These are phyloP conservation scores for Syncephalastrum contaminatum DNA, from an alignment of 371 early-diverging fungal genomes.

Conservation along the genomic window DNA sequence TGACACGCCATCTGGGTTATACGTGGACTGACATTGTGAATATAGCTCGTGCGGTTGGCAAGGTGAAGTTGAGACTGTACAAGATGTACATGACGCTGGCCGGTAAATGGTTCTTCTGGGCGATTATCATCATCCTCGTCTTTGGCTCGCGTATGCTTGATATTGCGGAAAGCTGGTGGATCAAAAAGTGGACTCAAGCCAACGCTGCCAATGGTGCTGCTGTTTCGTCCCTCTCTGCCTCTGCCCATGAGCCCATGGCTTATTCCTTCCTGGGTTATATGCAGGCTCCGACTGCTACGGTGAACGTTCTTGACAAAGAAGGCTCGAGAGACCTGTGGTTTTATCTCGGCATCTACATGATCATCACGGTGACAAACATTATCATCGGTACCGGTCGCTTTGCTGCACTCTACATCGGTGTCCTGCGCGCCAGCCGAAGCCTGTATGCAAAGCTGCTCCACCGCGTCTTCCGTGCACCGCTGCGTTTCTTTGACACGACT, in stretches of 20 bases:
- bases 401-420: conserved; percentile 44
- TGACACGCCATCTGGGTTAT: background rate
- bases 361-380: conserved; percentile 37
- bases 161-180: conserved; percentile 53
- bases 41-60: conserved; percentile 48
- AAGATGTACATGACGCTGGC: conserved; percentile 44
- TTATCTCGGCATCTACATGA: conserved; percentile 42
- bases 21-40: background rate
- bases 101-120: conserved; percentile 56
- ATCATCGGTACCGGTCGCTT: conserved; percentile 32
- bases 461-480: conserved; percentile 60
- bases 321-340: conserved; percentile 6
- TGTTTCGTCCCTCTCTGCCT: no score
- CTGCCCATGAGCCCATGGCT: no score
- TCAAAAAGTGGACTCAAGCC: conserved; percentile 57
- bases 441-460: conserved; percentile 52
- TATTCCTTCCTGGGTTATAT: no score
- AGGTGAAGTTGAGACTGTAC: conserved; percentile 51
- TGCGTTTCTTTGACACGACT: conserved; percentile 87
- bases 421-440: conserved; percentile 43
- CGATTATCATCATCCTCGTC: conserved; percentile 31
- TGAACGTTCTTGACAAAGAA: no score
- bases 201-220: background rate
- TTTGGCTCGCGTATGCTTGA: conserved; percentile 49
- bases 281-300: no score